Conservation (phyloP, 805 yeast species). For the Naumovozyma dairenensis region DNA sequence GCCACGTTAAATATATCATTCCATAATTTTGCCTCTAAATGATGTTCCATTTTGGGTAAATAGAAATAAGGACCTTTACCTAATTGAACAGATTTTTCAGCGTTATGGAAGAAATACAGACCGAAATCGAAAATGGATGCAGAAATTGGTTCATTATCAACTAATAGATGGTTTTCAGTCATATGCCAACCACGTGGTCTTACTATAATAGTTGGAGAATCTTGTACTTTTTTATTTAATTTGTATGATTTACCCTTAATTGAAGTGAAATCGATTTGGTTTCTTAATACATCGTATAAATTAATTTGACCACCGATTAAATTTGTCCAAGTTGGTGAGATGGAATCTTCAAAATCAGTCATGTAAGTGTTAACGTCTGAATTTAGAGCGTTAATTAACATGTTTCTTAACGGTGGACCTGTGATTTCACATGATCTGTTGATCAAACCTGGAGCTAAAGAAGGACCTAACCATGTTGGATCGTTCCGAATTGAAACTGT, state of each 20-base stretch:
- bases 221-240: constrained; percentile 32
- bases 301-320: constrained; percentile 75
- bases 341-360: constrained; percentile 81
- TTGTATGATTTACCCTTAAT: constrained; percentile 37
- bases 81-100: constrained; percentile 45
- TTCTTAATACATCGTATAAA: constrained; percentile 65
- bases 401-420: constrained; percentile 77
- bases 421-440: constrained; percentile 76
- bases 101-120: constrained; percentile 67
- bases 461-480: constrained; percentile 66
- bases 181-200: constrained; percentile 89
- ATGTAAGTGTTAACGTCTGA: constrained; percentile 72
- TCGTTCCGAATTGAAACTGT: constrained; percentile 63
- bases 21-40: constrained; percentile 75
- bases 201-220: constrained; percentile 63
- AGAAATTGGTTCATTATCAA: constrained; percentile 68
- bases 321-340: constrained; percentile 77
- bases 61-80: constrained; percentile 79
- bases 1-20: constrained; percentile 69
- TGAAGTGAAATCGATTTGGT: constrained; percentile 44
- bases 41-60: constrained; percentile 81
- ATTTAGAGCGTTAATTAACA: constrained; percentile 75
- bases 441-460: constrained; percentile 60
- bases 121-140: constrained; percentile 78
- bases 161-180: constrained; percentile 58